Base-by-base conservation (phyloP, 768 basidiomycete species). In the Mrakia frigida region DNA sequence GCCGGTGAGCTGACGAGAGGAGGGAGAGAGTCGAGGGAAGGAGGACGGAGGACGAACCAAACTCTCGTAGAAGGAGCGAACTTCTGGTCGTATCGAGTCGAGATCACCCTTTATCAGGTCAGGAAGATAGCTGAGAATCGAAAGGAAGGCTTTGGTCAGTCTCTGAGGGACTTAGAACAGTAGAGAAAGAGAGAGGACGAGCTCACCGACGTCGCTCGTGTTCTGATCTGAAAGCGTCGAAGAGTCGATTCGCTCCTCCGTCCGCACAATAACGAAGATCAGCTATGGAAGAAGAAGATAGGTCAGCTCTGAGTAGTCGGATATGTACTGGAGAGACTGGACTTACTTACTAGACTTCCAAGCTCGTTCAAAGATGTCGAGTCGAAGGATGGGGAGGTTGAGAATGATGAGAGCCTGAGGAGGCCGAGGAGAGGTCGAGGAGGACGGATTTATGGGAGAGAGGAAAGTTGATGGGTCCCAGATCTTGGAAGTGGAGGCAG, bases 71-170 rank as follows among this genome's bases (percentile, higher is more conserved):
- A 88, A 93, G 37, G 81, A 81, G 61, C 85, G 85, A 9, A 96
- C 94, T 63, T 94, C 92, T 2, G 85, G 82, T 16, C 92, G 86
- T 59, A 97, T 81, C 13, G 94, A 98, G 82, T 98, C 97, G 39
- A 98, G 83, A 83, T 99, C 97, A 37, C 96, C 97, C 83, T 92
- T 95, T 81, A 99, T 91, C 31, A 96, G 82, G 81, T 94, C 87
- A 0, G 97, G 97, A 7, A 90, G 81, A 81, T 87, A 93, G 25
- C 92, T 92, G 75, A n/a, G 39, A 5, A 16, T n/a, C 33, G 18
- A 74, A 33, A 13, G 61, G 39, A 41, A 16, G 16, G 6, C 23
- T n/a, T 6, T 28, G 37, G 31, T 61, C 35, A 13, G 73, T 9
- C 13, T 35, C 25, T 60, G 43, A 11, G 21, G 4, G n/a, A 33